Evolutionary conservation across 208 protist genomes (phyloP), one percentile per base, ranked within the genome.

Genomic region (Willaertia magna): DNA sequence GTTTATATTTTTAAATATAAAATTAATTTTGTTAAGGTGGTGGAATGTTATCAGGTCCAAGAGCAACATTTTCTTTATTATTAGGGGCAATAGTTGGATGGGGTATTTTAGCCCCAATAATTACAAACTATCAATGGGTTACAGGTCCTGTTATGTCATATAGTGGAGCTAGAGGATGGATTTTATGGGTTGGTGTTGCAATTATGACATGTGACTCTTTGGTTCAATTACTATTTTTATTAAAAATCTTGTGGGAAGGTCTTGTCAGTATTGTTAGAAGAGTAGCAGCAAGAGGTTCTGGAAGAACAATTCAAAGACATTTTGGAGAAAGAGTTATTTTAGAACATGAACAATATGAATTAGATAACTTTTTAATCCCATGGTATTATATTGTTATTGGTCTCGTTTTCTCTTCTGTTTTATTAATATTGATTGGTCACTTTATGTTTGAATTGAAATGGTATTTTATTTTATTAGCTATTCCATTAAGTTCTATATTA

Each of bases 371-470:
- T 12, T 26, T 46, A 1, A 79, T 79, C 39, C 75, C 75, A 49
- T 46, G 42, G 42, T 48, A 14, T 11, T 79, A 40, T n/a, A 34
- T 16, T 7, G 11, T 79, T 30, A n/a, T 79, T 39, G 75, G 75
- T 48, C 18, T 79, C 2, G 9, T 47, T 48, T 49, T 44, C 22
- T 49, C 42, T 11, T 42, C 75, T 6, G 22, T 47, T 20, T 40
- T 79, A 9, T n/a, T 79, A 12, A 48, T n/a, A 1, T 12, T 79
- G 1, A 48, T 79, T 48, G 75, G 75, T 79, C 75, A 79, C 22
- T 79, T 79, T 48, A 30, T 79, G 1, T 79, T 79, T 48, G 75
- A 79, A 16, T 42, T 79, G 18, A 79, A 79, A 79, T 79, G 20
- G 18, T 79, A 79, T 22, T 79, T 79, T 79, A 20, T 79, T 0